Evolutionary conservation across 2,329 filamentous ascomycete species (phyloP).

Genomic region (Botrytis elliptica): DNA sequence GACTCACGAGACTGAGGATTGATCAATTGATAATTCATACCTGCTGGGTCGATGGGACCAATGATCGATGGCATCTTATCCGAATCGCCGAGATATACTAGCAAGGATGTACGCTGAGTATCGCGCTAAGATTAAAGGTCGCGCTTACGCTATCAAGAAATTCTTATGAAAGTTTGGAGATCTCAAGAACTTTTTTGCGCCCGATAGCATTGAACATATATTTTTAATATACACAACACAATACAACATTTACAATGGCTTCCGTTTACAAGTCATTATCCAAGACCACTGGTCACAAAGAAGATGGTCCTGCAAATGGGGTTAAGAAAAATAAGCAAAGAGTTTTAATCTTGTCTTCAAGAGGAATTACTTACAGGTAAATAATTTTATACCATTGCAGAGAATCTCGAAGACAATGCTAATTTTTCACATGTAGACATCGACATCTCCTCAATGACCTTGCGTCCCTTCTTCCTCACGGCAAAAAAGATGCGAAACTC

Average conservation of each 20-base stretch:
- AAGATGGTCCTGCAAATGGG: slow-evolving; percentile 50
- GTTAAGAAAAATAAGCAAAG: slow-evolving; percentile 67
- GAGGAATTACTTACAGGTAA: slow-evolving; percentile 85
- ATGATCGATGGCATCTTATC: background rate
- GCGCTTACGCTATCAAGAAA: slow-evolving; percentile 26
- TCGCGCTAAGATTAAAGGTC: slow-evolving; percentile 32
- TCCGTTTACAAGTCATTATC: slow-evolving; percentile 74
- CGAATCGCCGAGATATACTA: slow-evolving; percentile 2
- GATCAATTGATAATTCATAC: background rate
- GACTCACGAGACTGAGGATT: background rate
- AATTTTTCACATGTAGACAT: slow-evolving; percentile 59
- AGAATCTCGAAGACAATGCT: slow-evolving; percentile 17
- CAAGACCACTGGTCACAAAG: slow-evolving; percentile 53
- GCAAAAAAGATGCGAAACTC: slow-evolving; percentile 92
- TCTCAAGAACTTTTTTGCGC: slow-evolving; percentile 31
- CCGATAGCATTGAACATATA: slow-evolving; percentile 10
- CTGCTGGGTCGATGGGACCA: background rate
- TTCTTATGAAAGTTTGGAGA: slow-evolving; percentile 26
- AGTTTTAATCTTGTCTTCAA: slow-evolving; percentile 85
- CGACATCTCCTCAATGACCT: slow-evolving; percentile 91
- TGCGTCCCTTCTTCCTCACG: slow-evolving; percentile 83
- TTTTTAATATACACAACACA: slow-evolving; percentile 18
- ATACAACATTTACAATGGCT: slow-evolving; percentile 52
- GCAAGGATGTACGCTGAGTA: slow-evolving; percentile 2
- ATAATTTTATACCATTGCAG: slow-evolving; percentile 11